Percentiles rank a stretch among this genome's conserved stretches.
phyloP scores from a whole-genome alignment of 1,139 yeast genomes.

The Pichia sp. region DNA sequence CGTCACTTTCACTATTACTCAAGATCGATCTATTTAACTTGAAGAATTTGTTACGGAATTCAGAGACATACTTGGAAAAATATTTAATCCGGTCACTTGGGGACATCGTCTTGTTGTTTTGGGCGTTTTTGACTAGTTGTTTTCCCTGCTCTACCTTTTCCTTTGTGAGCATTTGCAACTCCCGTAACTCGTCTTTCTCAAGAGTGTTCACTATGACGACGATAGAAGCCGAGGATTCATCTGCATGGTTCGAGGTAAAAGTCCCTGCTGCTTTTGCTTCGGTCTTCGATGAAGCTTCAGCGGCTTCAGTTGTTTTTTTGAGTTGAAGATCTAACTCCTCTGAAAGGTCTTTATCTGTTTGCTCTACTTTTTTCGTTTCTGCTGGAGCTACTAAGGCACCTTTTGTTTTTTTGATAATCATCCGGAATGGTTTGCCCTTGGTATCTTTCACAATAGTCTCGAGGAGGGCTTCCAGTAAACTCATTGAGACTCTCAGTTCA shows the following conservation, averaged over 20 bases:
- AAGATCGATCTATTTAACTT: conserved; percentile 18
- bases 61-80: conserved; percentile 14
- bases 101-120: conserved; percentile 5
- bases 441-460: conserved; percentile 36
- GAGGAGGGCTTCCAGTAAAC: conserved; percentile 53
- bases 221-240: background rate
- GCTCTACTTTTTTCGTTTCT: background rate
- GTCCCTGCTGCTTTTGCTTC: background rate
- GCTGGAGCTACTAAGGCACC: background rate
- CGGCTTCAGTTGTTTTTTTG: background rate
- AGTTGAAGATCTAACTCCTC: background rate
- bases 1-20: conserved; percentile 15
- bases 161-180: conserved; percentile 18
- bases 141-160: conserved; percentile 16
- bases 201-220: conserved; percentile 19
- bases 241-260: background rate
- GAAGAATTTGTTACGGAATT: conserved; percentile 16
- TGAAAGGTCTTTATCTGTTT: background rate
- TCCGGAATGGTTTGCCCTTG: conserved; percentile 28
- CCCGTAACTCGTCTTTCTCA: conserved; percentile 9
- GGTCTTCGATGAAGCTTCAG: background rate
- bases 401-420: conserved; percentile 20
- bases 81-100: conserved; percentile 20
- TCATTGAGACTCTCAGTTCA: conserved; percentile 66
- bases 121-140: conserved; percentile 1